Evolutionary conservation across 768 basidiomycete genomes (phyloP), one percentile per base, ranked within the genome.

Genomic region (Crassisporium funariophilum): DNA sequence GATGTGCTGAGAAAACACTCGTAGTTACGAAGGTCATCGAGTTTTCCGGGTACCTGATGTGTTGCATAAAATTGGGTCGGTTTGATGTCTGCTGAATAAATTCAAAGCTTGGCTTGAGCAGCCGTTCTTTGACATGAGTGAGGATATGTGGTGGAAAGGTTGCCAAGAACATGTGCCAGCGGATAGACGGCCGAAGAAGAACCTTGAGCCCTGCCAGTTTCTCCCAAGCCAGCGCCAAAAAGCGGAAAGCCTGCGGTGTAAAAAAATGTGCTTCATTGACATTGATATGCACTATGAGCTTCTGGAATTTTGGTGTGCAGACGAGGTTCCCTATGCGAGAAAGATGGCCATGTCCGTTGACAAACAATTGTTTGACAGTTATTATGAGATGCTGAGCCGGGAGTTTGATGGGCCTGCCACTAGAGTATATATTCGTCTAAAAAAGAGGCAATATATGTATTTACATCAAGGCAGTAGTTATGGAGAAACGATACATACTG

Each of bases 11-110:
- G 31, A 25, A 66, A 58, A 33, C 59, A 65, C 3, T 57, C 41
- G n/a, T 64, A 61, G 44, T 67, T 69, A 4, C 31, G 47, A 2
- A 54, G 34, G 5, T 61, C 53, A 2, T 58, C 44, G 8, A 64
- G 35, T 11, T 15, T 49, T 0, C 43, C 46, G 9, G 54, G 37
- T 11, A 67, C 55, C 13, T 39, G 37, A 45, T 68, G 66, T 0
- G 58, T 63, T 5, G 60, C 59, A 41, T 67, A 68, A 0, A 61
- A 38, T 69, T 68, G 2, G 59, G 59, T 0, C 62, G 46, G 29
- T 68, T 69, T 0, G 54, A 53, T 0, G 61, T 58, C 4, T 54
- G 22, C 4, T 44, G 41, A 3, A 64, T 53, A 6, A 29, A 44
- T 2, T 44, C 10, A 21, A 57, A 57, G 5, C 43, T 31, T 0